Percentiles rank a stretch among this genome's conserved stretches.
Conservation (phyloP, 1,284 basidiomycete species). For the Ceraceosorus bombacis region DNA sequence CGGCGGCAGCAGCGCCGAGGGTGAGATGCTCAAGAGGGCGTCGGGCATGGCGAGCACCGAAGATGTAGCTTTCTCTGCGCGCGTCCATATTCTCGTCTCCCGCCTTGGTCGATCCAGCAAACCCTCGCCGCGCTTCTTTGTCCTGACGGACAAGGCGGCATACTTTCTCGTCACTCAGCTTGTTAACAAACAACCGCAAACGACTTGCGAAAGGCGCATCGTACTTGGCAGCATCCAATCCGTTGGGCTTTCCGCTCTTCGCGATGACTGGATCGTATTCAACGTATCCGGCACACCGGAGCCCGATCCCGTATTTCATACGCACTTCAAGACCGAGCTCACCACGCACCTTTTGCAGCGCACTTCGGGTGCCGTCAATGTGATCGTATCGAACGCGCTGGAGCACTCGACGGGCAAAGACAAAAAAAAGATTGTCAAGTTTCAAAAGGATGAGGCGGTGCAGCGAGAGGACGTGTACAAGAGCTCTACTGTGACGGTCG, state of each 20-base stretch:
- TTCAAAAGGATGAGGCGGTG: slow-evolving; percentile 80
- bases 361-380: slow-evolving; percentile 67
- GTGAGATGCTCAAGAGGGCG: slow-evolving; percentile 66
- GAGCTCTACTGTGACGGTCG: slow-evolving; percentile 80
- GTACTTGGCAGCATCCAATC: slow-evolving; percentile 76
- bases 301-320: slow-evolving; percentile 87
- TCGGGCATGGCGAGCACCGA: slow-evolving; percentile 57
- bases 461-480: slow-evolving; percentile 82
- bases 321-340: slow-evolving; percentile 94
- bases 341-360: slow-evolving; percentile 71
- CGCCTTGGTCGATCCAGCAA: slow-evolving; percentile 83
- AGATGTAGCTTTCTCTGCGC: slow-evolving; percentile 66
- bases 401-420: slow-evolving; percentile 91
- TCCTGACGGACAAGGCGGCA: slow-evolving; percentile 80
- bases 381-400: slow-evolving; percentile 50
- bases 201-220: slow-evolving; percentile 76
- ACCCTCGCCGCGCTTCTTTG: slow-evolving; percentile 79
- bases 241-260: slow-evolving; percentile 75
- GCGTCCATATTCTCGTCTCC: slow-evolving; percentile 75
- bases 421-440: slow-evolving; percentile 80
- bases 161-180: slow-evolving; percentile 65
- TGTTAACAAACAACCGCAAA: slow-evolving; percentile 57
- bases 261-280: slow-evolving; percentile 72
- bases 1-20: slow-evolving; percentile 58
- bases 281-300: slow-evolving; percentile 69